Evolutionary conservation across 805 yeast genomes (phyloP), one percentile per base, ranked within the genome.

Genomic region (Saccharomyces jurei): DNA sequence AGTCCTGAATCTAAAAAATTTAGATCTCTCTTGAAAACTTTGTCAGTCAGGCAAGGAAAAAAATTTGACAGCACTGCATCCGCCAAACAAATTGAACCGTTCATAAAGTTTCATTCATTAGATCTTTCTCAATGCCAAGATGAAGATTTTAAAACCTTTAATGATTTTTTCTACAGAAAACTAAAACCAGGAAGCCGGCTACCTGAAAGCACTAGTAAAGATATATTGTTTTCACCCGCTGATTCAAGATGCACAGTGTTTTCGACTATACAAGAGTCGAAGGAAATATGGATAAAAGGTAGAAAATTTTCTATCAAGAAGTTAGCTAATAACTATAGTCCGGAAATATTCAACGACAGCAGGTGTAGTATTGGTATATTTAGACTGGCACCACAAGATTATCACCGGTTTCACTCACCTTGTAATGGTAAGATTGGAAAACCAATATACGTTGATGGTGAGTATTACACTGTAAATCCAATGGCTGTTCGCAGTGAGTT

Each of bases 321-420:
- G 58, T 72, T 92, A 2, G 63, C 68, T 1, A 54, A 56, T 21
- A 69, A 70, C 4, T 73, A 74, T 30, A 68, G 71, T 41, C 74
- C 79, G 41, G 60, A 63, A 11, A 57, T 59, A 10, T 80, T 79
- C 58, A 78, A 77, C 41, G 68, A 72, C 32, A 61, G 69, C 8
- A 69, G 74, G 14, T 86, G 89, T 46, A 74, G 90, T 3, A 69
- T 91, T 47, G 91, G 86, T 0, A 81, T 92, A 1, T 92, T 92
- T 69, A 73, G 99, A 54, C 73, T 92, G 47, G 98, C 99, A 0
- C 99, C 99, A 1, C 99, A 92, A 67, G 99, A 92, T 68, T 92
- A 92, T 65, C 99, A 92, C 66, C 74, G 99, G 48, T 91, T 92
- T 70, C 99, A 92, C 68, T 78, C 82, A 14, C 96, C 97, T 0